Evolutionary conservation across 768 basidiomycete genomes (phyloP).

Genomic region (Hygrocybe punicea): DNA sequence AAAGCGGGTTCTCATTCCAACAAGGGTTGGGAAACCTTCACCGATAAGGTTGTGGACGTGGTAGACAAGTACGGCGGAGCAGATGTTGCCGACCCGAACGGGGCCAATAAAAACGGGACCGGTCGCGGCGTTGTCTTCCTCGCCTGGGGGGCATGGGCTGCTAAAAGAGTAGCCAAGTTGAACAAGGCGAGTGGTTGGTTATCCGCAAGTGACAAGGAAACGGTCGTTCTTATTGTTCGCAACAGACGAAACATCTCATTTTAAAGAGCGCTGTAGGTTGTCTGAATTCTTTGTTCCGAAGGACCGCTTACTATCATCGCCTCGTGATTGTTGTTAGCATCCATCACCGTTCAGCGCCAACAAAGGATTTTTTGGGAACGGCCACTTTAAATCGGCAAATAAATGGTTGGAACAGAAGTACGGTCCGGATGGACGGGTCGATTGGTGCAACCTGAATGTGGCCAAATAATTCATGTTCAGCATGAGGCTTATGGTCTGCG

Average conservation of each 20-base stretch:
- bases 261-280: slow-evolving; percentile 67
- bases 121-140: slow-evolving; percentile 76
- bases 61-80: slow-evolving; percentile 76
- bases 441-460: slow-evolving; percentile 54
- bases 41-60: slow-evolving; percentile 71
- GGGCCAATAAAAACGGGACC: slow-evolving; percentile 40
- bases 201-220: not conserved
- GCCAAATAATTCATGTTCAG: not conserved
- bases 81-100: slow-evolving; percentile 46
- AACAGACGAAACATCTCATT: slow-evolving; percentile 75
- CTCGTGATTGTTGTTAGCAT: slow-evolving; percentile 45
- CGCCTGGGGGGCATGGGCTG: slow-evolving; percentile 88
- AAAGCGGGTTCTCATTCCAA: slow-evolving; percentile 77
- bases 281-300: not conserved
- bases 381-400: slow-evolving; percentile 84
- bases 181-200: slow-evolving; percentile 52
- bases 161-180: slow-evolving; percentile 74
- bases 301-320: not conserved
- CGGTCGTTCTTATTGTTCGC: not conserved
- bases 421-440: slow-evolving; percentile 64
- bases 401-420: slow-evolving; percentile 81
- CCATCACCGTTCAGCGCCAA: slow-evolving; percentile 79
- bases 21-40: slow-evolving; percentile 90
- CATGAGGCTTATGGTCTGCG: not conserved
- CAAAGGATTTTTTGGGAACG: slow-evolving; percentile 83